Conservation (phyloP, 139 green algal genomes). For the Picochlorum sp. region DNA sequence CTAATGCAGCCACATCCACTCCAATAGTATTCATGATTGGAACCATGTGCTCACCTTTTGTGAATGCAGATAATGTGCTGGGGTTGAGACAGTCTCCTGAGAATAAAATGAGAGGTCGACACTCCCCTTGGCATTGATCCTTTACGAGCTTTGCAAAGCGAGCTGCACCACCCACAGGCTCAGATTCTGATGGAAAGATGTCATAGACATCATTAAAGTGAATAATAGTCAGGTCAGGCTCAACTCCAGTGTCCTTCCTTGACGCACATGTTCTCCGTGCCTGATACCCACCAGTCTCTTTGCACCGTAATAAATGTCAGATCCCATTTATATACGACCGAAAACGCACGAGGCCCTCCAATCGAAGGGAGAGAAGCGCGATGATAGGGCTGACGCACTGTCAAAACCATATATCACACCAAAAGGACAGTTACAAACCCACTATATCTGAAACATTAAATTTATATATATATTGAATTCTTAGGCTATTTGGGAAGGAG, state of each 20-base stretch:
- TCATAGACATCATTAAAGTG: slow-evolving; percentile 75
- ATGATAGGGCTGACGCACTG: too few relatives aligned
- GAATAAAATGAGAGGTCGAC: slow-evolving; percentile 66
- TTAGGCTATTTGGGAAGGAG: too few relatives aligned
- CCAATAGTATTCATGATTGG: slow-evolving; percentile 60
- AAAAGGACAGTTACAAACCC: too few relatives aligned
- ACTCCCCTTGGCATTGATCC: background rate
- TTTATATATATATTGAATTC: too few relatives aligned
- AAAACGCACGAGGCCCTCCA: too few relatives aligned
- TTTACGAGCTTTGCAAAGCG: slow-evolving; percentile 29
- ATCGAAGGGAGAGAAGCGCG: too few relatives aligned
- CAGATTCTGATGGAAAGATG: slow-evolving; percentile 34
- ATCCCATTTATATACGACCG: too few relatives aligned
- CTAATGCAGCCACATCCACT: slow-evolving; percentile 46
- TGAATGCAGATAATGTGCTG: slow-evolving; percentile 58
- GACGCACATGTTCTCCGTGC: too few relatives aligned
- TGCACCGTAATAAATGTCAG: background rate
- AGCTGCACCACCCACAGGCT: slow-evolving; percentile 58
- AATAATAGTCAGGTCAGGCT: slow-evolving; percentile 31
- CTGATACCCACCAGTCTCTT: background rate
- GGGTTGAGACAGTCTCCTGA: slow-evolving; percentile 65
- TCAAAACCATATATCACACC: too few relatives aligned
- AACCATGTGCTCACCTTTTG: slow-evolving; percentile 65
- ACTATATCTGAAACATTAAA: too few relatives aligned
- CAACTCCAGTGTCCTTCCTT: too few relatives aligned